Evolutionary conservation across 2,329 filamentous ascomycete genomes (phyloP).

Genomic region (Penicillium sp.): DNA sequence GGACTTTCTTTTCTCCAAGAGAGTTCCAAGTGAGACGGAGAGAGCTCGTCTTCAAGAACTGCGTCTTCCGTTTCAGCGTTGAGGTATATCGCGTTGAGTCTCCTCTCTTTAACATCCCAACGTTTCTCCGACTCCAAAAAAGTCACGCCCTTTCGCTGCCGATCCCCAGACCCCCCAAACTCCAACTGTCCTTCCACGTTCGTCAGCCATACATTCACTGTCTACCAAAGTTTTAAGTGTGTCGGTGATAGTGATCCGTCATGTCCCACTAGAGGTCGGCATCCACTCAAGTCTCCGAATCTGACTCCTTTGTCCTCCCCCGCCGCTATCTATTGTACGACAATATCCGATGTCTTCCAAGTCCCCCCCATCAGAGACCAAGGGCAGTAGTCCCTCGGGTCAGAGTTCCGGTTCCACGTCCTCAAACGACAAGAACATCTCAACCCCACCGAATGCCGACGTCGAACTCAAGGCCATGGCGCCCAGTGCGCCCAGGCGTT

Average conservation of each 20-base stretch:
- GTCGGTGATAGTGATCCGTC: background rate
- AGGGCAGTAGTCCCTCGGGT: constrained; percentile 22
- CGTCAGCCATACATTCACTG: background rate
- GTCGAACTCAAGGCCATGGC: constrained; percentile 42
- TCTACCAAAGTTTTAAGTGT: background rate
- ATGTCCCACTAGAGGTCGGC: constrained; percentile 16
- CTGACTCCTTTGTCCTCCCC: constrained; percentile 8
- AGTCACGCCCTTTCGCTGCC: constrained; percentile 9
- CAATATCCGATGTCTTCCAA: constrained; percentile 28
- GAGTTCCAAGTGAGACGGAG: background rate
- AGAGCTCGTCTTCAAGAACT: background rate
- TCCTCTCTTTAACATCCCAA: constrained; percentile 3
- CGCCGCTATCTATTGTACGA: background rate
- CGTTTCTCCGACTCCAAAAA: constrained; percentile 12
- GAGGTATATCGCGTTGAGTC: background rate
- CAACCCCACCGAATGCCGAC: constrained; percentile 34
- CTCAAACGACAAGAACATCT: constrained; percentile 31
- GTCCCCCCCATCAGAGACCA: constrained; percentile 23
- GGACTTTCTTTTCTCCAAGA: background rate
- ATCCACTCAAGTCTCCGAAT: constrained; percentile 1
- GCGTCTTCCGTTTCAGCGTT: background rate
- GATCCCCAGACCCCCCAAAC: constrained; percentile 1
- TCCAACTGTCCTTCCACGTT: background rate
- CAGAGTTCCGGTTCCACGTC: constrained; percentile 26
- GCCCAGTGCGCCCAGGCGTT: constrained; percentile 31